These are phyloP conservation scores for Vaccinium corymbosum DNA, from an alignment of 148 eudicot genomes.

Conservation along the genomic window DNA sequence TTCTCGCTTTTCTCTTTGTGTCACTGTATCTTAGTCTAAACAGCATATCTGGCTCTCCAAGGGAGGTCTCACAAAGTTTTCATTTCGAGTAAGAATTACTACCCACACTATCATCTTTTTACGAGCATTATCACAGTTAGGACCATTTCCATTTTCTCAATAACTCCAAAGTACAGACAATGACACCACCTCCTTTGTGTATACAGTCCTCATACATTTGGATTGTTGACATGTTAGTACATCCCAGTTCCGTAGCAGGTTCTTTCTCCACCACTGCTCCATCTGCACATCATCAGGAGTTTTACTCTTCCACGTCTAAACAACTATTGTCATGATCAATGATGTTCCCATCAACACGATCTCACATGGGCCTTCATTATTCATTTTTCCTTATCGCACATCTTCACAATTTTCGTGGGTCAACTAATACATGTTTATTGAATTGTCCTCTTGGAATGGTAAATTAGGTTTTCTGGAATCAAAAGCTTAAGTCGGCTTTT, in stretches of 20 bases:
- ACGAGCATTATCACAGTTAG: background rate
- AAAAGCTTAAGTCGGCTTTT: background rate
- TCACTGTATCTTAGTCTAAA: too few relatives aligned
- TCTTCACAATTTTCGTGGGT: background rate
- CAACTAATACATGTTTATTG: background rate
- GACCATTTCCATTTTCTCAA: background rate
- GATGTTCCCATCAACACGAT: background rate
- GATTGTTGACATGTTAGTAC: background rate
- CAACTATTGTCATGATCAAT: background rate
- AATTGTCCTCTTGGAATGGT: background rate
- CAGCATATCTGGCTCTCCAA: too few relatives aligned
- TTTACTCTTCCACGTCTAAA: background rate
- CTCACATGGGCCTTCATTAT: background rate
- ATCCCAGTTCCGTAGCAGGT: background rate
- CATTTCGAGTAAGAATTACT: too few relatives aligned
- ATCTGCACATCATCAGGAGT: background rate
- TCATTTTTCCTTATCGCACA: background rate
- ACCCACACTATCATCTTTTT: background rate
- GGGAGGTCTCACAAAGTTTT: too few relatives aligned
- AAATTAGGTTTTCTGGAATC: background rate
- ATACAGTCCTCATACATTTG: background rate
- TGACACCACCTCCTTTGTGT: background rate
- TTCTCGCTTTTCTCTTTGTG: too few relatives aligned
- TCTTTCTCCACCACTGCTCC: background rate
- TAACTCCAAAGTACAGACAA: background rate